Evolutionary conservation across 192 early-diverging fungal species (phyloP).

Genomic region (Diversispora epigaea): DNA sequence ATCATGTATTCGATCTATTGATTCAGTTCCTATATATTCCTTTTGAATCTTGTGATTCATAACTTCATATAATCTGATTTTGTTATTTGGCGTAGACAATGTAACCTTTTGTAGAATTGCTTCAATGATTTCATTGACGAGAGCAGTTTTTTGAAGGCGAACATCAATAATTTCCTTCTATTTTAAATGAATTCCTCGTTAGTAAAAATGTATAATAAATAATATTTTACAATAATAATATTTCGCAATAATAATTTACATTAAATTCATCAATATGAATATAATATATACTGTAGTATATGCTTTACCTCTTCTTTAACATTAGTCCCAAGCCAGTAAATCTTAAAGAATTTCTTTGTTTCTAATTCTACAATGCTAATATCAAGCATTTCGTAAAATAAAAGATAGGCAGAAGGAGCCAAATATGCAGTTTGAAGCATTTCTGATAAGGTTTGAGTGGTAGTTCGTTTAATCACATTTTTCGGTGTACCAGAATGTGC

Average conservation of each 20-base stretch:
- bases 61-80: conserved; percentile 62
- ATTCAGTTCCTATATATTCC: conserved; percentile 47
- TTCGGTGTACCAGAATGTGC: conserved; percentile 36
- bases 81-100: conserved; percentile 41
- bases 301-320: conserved; percentile 63
- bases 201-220: no score
- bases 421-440: conserved; percentile 42
- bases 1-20: conserved; percentile 48
- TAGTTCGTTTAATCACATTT: conserved; percentile 34
- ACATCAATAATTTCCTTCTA: conserved; percentile 54
- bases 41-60: conserved; percentile 46
- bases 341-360: conserved; percentile 67
- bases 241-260: no score
- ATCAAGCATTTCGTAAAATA: conserved; percentile 86
- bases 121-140: conserved; percentile 49
- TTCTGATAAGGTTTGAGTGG: conserved; percentile 39
- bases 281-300: no score
- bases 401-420: conserved; percentile 38
- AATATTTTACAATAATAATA: no score
- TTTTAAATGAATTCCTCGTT: no score
- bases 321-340: conserved; percentile 64
- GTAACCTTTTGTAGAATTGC: conserved; percentile 53
- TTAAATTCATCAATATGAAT: no score
- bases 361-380: conserved; percentile 81
- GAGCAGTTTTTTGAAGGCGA: conserved; percentile 63